Base-by-base conservation (phyloP, 352 stramenopile genomes). In the Globisporangium barbulae region DNA sequence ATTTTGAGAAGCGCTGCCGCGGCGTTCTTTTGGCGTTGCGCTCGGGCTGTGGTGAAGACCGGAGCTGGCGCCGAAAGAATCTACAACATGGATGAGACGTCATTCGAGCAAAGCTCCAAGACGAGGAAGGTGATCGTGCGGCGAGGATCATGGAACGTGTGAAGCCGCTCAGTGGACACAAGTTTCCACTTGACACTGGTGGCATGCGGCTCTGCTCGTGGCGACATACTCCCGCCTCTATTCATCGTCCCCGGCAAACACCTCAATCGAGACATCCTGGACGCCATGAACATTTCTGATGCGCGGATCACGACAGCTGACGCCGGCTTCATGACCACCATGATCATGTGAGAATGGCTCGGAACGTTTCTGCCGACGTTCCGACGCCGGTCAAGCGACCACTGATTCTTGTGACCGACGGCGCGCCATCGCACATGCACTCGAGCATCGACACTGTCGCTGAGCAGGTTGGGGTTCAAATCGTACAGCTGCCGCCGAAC, bases 101-200 rank as follows among this genome's bases (percentile, higher is more conserved):
- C 31, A 7, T 37, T 37, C 31, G 31, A 37, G 31, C 31, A 37
- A 37, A 37, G 31, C 31, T 37, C 31, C 31, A 37, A 37, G 31
- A 37, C 31, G 31, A 37, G 31, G 31, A 37, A 37, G 31, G 31
- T 37, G 31, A 37, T 37, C 31, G 31, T 7, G 31, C 31, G 31
- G 31, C 31, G 31, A 37, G 31, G 31, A 37, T 37, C 31, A 37
- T 7, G 31, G 8, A 67, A 67, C 31, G 61, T 67, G 13, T 67
- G 61, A 44, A 57, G 42, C 8, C 42, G 41, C n/a, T 59, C 53
- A 5, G 47, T 67, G 30, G 61, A 62, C 9, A 33, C 53, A 10
- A 62, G 31, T 5, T 67, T 67, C 31, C 44, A 67, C 44, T 30
- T 67, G n/a, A 62, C 53, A 8, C 35, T 62, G 19, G 59, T 64